These are phyloP conservation scores for Monosporascus sp. DNA, from an alignment of 2,329 filamentous ascomycete species.

Conservation along the genomic window DNA sequence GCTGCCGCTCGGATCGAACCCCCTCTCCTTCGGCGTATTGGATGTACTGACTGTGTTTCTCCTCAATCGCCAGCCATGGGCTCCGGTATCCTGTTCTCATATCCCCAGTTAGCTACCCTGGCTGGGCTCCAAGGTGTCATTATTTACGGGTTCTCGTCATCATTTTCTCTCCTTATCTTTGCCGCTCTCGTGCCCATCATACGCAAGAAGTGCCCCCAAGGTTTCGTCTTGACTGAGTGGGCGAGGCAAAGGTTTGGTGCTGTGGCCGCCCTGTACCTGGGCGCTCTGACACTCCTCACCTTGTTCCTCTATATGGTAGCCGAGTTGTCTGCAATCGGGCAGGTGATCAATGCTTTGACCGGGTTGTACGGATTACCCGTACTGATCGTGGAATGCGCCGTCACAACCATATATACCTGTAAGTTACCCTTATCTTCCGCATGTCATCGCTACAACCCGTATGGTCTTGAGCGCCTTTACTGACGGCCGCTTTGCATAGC, in stretches of 20 bases:
- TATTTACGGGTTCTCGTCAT: constrained; percentile 68
- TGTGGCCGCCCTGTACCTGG: constrained; percentile 66
- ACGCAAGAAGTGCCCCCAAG: constrained; percentile 72
- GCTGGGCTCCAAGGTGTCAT: constrained; percentile 73
- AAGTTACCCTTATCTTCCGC: constrained; percentile 18
- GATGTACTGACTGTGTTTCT: constrained; percentile 36
- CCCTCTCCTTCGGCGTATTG: constrained; percentile 14
- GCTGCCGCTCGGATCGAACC: constrained; percentile 69
- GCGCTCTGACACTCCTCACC: constrained; percentile 72
- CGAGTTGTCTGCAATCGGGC: constrained; percentile 74
- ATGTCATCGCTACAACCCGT: not conserved
- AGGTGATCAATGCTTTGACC: constrained; percentile 70
- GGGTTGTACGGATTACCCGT: constrained; percentile 69
- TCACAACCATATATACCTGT: constrained; percentile 84
- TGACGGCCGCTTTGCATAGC: constrained; percentile 39
- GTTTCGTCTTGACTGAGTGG: constrained; percentile 83
- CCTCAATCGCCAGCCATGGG: constrained; percentile 62
- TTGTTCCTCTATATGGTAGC: constrained; percentile 85
- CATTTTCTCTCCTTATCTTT: constrained; percentile 69
- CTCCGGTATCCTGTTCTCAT: constrained; percentile 77
- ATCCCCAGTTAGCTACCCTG: constrained; percentile 75
- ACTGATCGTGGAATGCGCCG: constrained; percentile 69
- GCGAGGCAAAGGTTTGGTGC: constrained; percentile 71
- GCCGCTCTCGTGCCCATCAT: constrained; percentile 72
- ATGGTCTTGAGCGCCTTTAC: not conserved